These are phyloP conservation scores for Fistulinella prunicolor DNA, from an alignment of 768 basidiomycete genomes.

Conservation along the genomic window DNA sequence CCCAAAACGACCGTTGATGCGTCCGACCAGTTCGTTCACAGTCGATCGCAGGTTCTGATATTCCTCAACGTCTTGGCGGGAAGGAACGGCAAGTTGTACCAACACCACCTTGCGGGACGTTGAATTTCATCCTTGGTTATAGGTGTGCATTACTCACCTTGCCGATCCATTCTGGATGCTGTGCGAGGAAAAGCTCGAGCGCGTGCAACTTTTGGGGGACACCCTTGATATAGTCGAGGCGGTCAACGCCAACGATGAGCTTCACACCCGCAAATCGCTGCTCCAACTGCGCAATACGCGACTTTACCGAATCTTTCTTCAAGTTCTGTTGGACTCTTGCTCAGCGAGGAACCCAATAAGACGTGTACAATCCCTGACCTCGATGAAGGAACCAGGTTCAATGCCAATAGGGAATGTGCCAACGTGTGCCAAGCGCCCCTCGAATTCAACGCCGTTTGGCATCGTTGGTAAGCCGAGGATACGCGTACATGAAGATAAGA, in stretches of 20 bases:
- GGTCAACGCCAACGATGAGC: slow-evolving; percentile 97
- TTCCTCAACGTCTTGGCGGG: slow-evolving; percentile 97
- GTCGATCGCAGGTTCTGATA: slow-evolving; percentile 96
- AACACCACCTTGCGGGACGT: slow-evolving; percentile 69
- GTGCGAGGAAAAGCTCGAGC: slow-evolving; percentile 92
- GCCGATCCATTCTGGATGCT: slow-evolving; percentile 99
- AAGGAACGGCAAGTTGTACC: slow-evolving; percentile 95
- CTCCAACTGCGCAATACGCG: slow-evolving; percentile 77
- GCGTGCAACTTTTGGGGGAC: slow-evolving; percentile 98
- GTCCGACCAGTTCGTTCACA: slow-evolving; percentile 96
- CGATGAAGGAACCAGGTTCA: slow-evolving; percentile 88
- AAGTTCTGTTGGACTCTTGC: slow-evolving; percentile 53
- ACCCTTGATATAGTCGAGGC: slow-evolving; percentile 99
- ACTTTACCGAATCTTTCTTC: slow-evolving; percentile 72
- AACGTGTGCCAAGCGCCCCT: slow-evolving; percentile 92
- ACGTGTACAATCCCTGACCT: slow-evolving; percentile 41
- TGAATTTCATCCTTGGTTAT: not conserved
- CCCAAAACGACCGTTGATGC: slow-evolving; percentile 98
- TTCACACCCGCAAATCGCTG: slow-evolving; percentile 92
- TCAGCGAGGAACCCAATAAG: slow-evolving; percentile 2
- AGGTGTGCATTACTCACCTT: slow-evolving; percentile 51
- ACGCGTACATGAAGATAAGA: slow-evolving; percentile 96
- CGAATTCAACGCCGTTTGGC: slow-evolving; percentile 97
- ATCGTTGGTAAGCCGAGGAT: slow-evolving; percentile 93
- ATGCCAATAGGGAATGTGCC: slow-evolving; percentile 99